Evolutionary conservation across 768 basidiomycete genomes (phyloP).

Genomic region (Auricularia auricula-judae): DNA sequence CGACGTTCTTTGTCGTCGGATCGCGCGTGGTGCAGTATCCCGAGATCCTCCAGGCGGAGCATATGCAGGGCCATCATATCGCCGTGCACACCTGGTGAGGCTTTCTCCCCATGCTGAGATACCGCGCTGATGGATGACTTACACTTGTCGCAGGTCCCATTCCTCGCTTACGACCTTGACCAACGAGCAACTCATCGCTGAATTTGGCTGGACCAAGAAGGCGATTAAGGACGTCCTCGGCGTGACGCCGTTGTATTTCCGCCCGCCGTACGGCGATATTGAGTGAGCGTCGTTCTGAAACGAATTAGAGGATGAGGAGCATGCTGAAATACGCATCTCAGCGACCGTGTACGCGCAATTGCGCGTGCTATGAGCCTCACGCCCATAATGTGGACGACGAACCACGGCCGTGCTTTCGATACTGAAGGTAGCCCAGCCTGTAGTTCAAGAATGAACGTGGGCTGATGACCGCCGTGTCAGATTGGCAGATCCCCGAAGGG

Average conservation of each 20-base stretch:
- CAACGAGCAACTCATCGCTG: slow-evolving; percentile 76
- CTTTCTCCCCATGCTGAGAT: slow-evolving; percentile 5
- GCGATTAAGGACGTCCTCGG: slow-evolving; percentile 74
- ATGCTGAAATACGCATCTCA: slow-evolving; percentile 18
- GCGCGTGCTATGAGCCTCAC: slow-evolving; percentile 70
- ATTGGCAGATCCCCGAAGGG: slow-evolving; percentile 74
- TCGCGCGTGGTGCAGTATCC: slow-evolving; percentile 69
- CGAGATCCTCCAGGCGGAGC: slow-evolving; percentile 57
- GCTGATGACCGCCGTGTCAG: slow-evolving; percentile 15
- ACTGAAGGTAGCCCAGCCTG: slow-evolving; percentile 29
- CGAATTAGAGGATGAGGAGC: too few relatives aligned
- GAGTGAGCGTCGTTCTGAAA: slow-evolving; percentile 33
- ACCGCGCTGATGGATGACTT: slow-evolving; percentile 7
- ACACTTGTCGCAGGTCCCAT: slow-evolving; percentile 39
- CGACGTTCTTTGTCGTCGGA: slow-evolving; percentile 84
- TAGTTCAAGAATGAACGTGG: too few relatives aligned
- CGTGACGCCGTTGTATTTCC: slow-evolving; percentile 67
- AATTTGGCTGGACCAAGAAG: slow-evolving; percentile 81
- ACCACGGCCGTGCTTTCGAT: slow-evolving; percentile 45
- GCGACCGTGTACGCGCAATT: slow-evolving; percentile 81
- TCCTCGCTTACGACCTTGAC: slow-evolving; percentile 57
- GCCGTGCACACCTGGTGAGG: slow-evolving; percentile 49
- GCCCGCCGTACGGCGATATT: slow-evolving; percentile 75
- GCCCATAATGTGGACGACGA: slow-evolving; percentile 78
- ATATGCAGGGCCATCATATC: slow-evolving; percentile 71